Conservation (phyloP, 1,284 basidiomycete species). For the Psilocybe mexicana region DNA sequence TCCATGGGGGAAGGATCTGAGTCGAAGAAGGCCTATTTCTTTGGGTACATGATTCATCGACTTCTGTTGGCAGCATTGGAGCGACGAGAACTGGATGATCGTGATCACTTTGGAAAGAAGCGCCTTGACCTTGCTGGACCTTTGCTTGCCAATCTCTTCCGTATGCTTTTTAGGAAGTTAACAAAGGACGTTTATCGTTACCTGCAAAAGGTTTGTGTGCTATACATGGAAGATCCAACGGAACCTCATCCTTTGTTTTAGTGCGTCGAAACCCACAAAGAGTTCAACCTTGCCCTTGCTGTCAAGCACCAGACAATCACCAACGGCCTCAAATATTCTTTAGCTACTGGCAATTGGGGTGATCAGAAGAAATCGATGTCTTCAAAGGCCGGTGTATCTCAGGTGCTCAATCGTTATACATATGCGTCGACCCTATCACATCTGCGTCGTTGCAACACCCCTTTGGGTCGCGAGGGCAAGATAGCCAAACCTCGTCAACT, state of each 20-base stretch:
- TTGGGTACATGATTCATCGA: conserved; percentile 99
- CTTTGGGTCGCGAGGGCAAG: conserved; percentile 97
- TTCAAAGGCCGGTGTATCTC: conserved; percentile 97
- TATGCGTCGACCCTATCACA: conserved; percentile 98
- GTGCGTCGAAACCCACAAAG: conserved; percentile 97
- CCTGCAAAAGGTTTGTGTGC: conserved; percentile 80
- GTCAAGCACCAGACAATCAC: conserved; percentile 98
- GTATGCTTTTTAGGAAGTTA: conserved; percentile 96
- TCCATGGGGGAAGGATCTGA: conserved; percentile 96
- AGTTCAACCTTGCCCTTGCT: conserved; percentile 90
- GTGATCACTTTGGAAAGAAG: conserved; percentile 99
- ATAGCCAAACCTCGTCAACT: conserved; percentile 99
- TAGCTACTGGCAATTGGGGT: conserved; percentile 99
- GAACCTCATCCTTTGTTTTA: conserved; percentile 33
- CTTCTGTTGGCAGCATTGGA: conserved; percentile 92
- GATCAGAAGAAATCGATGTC: conserved; percentile 99
- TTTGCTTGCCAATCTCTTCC: conserved; percentile 91
- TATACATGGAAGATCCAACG: not conserved
- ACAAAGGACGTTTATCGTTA: conserved; percentile 98
- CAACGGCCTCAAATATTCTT: conserved; percentile 96
- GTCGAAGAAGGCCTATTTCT: conserved; percentile 99
- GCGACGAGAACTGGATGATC: conserved; percentile 94
- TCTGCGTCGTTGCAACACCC: conserved; percentile 97
- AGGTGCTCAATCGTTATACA: conserved; percentile 98
- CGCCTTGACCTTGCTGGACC: conserved; percentile 96